A percentile compares a stretch with the other conserved stretches of the same genome.
phyloP scores from a whole-genome alignment of 495 filamentous ascomycete genomes.

The Xylaria nigripes region DNA sequence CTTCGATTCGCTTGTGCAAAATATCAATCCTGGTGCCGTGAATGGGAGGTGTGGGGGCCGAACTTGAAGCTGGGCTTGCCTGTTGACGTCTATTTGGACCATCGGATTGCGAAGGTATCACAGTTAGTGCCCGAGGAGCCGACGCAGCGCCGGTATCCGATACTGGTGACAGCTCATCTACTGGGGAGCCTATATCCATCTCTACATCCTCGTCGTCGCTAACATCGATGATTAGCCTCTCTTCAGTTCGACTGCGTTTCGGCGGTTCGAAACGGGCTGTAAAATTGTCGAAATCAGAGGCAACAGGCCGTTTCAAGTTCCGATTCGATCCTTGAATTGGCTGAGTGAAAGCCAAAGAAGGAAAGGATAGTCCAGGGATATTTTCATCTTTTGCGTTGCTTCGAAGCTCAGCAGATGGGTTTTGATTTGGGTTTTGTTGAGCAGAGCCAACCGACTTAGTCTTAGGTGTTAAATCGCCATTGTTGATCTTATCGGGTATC shows the following conservation, averaged over 20 bases:
- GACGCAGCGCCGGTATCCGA: constrained; percentile 15
- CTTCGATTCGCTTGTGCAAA: constrained; percentile 64
- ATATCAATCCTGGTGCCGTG: constrained; percentile 43
- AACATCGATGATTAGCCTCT: constrained; percentile 66
- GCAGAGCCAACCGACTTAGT: background rate
- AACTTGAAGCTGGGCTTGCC: constrained; percentile 30
- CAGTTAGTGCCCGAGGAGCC: constrained; percentile 26
- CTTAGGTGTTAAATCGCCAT: constrained; percentile 2
- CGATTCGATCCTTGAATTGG: constrained; percentile 11
- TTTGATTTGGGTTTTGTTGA: constrained; percentile 1
- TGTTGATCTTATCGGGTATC: background rate
- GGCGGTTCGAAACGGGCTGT: constrained; percentile 33
- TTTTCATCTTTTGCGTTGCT: constrained; percentile 11
- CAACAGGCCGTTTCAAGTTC: constrained; percentile 71
- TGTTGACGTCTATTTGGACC: constrained; percentile 30
- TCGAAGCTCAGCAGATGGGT: constrained; percentile 9
- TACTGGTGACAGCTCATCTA: constrained; percentile 25
- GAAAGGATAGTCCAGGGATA: constrained; percentile 20
- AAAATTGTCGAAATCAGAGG: constrained; percentile 68
- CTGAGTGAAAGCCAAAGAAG: constrained; percentile 7
- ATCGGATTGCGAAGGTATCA: constrained; percentile 40
- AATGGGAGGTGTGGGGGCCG: constrained; percentile 30
- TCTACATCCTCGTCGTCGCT: constrained; percentile 48
- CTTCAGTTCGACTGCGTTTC: constrained; percentile 51
- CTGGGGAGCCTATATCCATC: constrained; percentile 43